Evolutionary conservation across 78 protist species (phyloP).

Genomic region (Monosiga brevicollis): DNA sequence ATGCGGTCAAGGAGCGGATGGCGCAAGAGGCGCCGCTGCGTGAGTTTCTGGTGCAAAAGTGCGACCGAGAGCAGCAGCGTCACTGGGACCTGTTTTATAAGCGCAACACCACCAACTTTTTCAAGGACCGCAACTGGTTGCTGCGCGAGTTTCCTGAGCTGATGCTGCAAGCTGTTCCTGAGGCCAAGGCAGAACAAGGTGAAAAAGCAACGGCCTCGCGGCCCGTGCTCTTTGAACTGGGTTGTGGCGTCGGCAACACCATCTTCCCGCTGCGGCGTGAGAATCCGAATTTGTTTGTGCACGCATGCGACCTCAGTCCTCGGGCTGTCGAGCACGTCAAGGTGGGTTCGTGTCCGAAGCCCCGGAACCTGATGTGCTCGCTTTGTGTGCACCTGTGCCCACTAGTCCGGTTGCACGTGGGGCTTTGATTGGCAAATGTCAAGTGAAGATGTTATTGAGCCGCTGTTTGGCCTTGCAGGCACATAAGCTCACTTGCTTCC

Average conservation of each 20-base stretch:
- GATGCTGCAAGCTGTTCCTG: not conserved
- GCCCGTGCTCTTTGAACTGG: conserved; percentile 39
- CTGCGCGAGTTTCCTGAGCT: conserved; percentile 38
- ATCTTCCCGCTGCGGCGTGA: conserved; percentile 42
- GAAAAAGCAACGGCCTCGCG: too few relatives aligned
- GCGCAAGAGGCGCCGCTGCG: not conserved
- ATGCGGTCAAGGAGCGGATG: not conserved
- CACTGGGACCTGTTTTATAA: conserved; percentile 36
- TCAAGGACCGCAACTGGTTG: conserved; percentile 59
- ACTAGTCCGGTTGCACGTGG: not conserved
- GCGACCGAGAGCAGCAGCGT: not conserved
- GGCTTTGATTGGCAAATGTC: too few relatives aligned
- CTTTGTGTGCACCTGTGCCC: not conserved
- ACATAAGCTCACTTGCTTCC: not conserved
- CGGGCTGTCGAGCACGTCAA: conserved; percentile 36
- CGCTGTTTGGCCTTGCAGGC: not conserved
- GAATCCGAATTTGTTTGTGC: conserved; percentile 18
- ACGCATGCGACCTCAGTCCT: conserved; percentile 41
- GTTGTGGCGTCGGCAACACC: conserved; percentile 76
- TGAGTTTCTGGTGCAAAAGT: not conserved
- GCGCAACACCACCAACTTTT: conserved; percentile 41
- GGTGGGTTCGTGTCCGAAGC: not conserved
- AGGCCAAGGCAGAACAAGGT: not conserved
- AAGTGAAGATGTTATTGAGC: not conserved
- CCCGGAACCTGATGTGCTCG: not conserved